Percentiles rank a stretch among this genome's conserved stretches.
Evolutionary conservation across 1,284 basidiomycete genomes (phyloP).

Genomic region (Agaricales sp.): DNA sequence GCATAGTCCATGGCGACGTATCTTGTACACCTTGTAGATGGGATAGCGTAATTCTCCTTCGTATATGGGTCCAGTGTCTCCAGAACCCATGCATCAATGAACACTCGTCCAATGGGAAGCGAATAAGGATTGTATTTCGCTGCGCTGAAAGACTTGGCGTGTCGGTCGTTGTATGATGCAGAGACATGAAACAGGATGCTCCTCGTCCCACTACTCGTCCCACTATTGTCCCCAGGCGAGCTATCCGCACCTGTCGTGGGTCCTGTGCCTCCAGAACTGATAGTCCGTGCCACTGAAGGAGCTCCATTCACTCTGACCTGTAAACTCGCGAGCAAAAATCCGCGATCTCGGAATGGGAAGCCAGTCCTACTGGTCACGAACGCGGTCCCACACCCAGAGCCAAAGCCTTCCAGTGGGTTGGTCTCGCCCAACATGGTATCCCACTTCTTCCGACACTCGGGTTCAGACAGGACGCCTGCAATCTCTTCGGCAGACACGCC

Average conservation of each 20-base stretch:
- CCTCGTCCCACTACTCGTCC: constrained; percentile 18
- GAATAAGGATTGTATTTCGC: constrained; percentile 71
- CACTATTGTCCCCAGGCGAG: constrained; percentile 21
- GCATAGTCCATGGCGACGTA: constrained; percentile 85
- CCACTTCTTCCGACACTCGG: constrained; percentile 72
- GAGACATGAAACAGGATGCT: constrained; percentile 69
- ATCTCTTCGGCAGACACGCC: constrained; percentile 93
- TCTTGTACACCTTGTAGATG: constrained; percentile 86
- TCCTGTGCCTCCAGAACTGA: constrained; percentile 17
- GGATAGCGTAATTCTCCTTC: constrained; percentile 90
- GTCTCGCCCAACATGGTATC: constrained; percentile 75
- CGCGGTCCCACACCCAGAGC: constrained; percentile 62
- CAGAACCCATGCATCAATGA: constrained; percentile 92
- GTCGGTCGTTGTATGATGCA: constrained; percentile 63
- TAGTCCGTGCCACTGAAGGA: constrained; percentile 21
- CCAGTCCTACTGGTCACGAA: constrained; percentile 66
- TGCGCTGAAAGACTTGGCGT: constrained; percentile 42
- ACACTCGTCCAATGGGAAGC: constrained; percentile 74
- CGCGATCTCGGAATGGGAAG: constrained; percentile 88
- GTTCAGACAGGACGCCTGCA: constrained; percentile 60
- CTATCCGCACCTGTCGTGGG: constrained; percentile 9
- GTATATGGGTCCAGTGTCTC: constrained; percentile 98
- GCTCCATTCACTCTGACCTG: constrained; percentile 49
- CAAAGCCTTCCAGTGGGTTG: constrained; percentile 70
- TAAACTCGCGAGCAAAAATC: constrained; percentile 74